phyloP scores from a whole-genome alignment of 192 early-diverging fungal genomes.

The Coemansia sp. region DNA sequence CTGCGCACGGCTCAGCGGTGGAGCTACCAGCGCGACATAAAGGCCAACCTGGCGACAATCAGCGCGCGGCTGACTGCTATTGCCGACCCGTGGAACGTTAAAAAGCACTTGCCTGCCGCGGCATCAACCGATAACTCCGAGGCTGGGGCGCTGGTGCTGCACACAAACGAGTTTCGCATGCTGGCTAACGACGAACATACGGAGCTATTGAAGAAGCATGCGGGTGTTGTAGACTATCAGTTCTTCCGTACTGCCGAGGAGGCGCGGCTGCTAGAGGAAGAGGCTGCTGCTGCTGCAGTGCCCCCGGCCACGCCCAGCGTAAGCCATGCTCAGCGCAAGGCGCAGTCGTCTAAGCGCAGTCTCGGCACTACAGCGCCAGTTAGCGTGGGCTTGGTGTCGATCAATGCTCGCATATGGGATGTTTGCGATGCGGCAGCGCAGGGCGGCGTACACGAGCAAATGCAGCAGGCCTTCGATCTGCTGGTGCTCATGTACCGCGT shows the following conservation, averaged over 20 bases:
- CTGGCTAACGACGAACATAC: conserved; percentile 29
- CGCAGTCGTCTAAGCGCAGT: conserved; percentile 9
- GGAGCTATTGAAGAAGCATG: conserved; percentile 22
- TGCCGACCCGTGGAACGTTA: conserved; percentile 45
- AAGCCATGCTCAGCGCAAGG: conserved; percentile 17
- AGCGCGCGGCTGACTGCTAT: conserved; percentile 42
- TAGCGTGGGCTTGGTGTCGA: conserved; percentile 46
- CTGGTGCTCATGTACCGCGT: conserved; percentile 71
- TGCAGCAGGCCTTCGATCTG: conserved; percentile 59
- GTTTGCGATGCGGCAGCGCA: conserved; percentile 13
- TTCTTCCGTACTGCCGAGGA: conserved; percentile 56
- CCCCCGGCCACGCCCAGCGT: conserved; percentile 13
- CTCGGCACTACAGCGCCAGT: conserved; percentile 1
- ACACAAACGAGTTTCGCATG: conserved; percentile 51
- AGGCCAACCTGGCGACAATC: conserved; percentile 40
- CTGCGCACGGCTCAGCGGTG: conserved; percentile 90
- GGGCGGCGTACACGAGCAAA: conserved; percentile 41
- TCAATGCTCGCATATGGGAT: conserved; percentile 59
- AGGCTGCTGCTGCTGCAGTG: neutral
- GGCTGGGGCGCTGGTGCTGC: conserved; percentile 17
- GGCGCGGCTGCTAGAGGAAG: conserved; percentile 39
- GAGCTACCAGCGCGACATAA: conserved; percentile 74
- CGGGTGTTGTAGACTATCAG: conserved; percentile 35
- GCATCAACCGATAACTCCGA: neutral
- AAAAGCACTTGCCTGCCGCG: conserved; percentile 24